Evolutionary conservation across 768 basidiomycete species (phyloP).

Genomic region (Naganishia vishniacii): DNA sequence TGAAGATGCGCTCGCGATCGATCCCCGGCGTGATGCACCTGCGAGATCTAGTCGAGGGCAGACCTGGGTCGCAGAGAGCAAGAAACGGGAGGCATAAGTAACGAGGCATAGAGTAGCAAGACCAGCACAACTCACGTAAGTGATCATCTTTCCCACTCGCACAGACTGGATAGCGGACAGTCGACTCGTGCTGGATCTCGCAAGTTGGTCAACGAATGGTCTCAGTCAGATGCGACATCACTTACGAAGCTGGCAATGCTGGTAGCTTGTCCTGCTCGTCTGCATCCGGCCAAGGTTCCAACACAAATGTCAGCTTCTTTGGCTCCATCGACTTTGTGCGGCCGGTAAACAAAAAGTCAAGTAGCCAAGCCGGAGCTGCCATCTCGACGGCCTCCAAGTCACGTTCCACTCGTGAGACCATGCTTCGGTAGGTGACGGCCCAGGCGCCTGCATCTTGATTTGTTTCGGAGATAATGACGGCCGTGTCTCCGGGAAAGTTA

Average conservation of each 20-base stretch:
- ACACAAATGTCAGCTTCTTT: conserved; percentile 79
- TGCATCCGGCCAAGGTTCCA: conserved; percentile 65
- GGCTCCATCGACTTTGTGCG: conserved; percentile 53
- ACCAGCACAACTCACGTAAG: conserved; percentile 59
- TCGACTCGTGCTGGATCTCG: conserved; percentile 51
- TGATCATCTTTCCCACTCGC: conserved; percentile 73
- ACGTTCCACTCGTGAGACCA: conserved; percentile 57
- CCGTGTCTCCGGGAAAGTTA: conserved; percentile 58
- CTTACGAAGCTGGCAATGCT: conserved; percentile 79
- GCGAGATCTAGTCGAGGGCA: conserved; percentile 12
- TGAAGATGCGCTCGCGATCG: conserved; percentile 15
- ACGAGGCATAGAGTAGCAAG: conserved; percentile 21
- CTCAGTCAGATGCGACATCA: conserved; percentile 29
- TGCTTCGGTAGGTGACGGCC: conserved; percentile 69
- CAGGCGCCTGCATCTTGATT: conserved; percentile 57
- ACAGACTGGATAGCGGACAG: conserved; percentile 81
- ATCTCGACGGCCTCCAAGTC: conserved; percentile 63
- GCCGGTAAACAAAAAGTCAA: conserved; percentile 75
- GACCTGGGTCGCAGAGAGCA: conserved; percentile 17
- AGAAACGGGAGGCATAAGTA: no score
- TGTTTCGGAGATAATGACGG: conserved; percentile 77
- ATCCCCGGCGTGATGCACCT: conserved; percentile 7
- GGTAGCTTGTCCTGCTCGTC: conserved; percentile 53
- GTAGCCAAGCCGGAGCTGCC: conserved; percentile 76
- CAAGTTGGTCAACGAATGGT: neutral